Evolutionary conservation across 1,284 basidiomycete genomes (phyloP).

Genomic region (Malassezia caprae): DNA sequence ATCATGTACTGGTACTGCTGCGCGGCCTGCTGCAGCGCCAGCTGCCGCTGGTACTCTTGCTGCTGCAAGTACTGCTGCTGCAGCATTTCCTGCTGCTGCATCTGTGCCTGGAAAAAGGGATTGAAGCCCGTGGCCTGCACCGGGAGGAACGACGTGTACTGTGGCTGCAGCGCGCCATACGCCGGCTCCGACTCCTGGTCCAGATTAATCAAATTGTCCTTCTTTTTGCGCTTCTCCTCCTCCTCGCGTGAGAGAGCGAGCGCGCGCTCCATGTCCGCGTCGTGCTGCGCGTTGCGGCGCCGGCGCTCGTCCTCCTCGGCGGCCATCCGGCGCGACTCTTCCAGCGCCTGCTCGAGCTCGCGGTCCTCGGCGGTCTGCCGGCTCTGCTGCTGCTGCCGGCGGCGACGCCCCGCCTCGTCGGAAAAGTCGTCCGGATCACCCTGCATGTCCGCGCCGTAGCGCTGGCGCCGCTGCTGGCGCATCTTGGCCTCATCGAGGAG

Average conservation of each 20-base stretch:
- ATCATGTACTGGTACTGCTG: constrained; percentile 49
- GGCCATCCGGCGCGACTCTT: constrained; percentile 50
- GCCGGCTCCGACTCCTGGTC: constrained; percentile 23
- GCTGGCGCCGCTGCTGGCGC: constrained; percentile 69
- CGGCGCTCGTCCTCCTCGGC: constrained; percentile 40
- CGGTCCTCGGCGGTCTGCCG: constrained; percentile 50
- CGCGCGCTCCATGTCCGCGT: constrained; percentile 68
- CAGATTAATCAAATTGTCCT: constrained; percentile 56
- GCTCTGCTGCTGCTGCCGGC: constrained; percentile 64
- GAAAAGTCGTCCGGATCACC: constrained; percentile 50
- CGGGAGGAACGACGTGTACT: constrained; percentile 54
- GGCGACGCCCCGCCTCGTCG: constrained; percentile 68
- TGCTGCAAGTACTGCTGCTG: constrained; percentile 44
- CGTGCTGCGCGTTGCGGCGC: constrained; percentile 48
- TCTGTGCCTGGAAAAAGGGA: constrained; percentile 50
- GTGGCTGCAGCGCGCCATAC: constrained; percentile 50
- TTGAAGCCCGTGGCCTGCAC: constrained; percentile 50
- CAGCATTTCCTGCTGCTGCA: constrained; percentile 65
- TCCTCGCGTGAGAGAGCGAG: constrained; percentile 78
- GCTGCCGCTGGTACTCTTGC: constrained; percentile 48
- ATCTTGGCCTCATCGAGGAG: constrained; percentile 79
- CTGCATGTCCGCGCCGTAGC: constrained; percentile 86
- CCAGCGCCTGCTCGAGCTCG: constrained; percentile 53
- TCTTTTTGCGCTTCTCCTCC: constrained; percentile 52
- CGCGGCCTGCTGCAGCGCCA: constrained; percentile 48